phyloP scores from a whole-genome alignment of 768 basidiomycete species.

The Gyrodon lividus region DNA sequence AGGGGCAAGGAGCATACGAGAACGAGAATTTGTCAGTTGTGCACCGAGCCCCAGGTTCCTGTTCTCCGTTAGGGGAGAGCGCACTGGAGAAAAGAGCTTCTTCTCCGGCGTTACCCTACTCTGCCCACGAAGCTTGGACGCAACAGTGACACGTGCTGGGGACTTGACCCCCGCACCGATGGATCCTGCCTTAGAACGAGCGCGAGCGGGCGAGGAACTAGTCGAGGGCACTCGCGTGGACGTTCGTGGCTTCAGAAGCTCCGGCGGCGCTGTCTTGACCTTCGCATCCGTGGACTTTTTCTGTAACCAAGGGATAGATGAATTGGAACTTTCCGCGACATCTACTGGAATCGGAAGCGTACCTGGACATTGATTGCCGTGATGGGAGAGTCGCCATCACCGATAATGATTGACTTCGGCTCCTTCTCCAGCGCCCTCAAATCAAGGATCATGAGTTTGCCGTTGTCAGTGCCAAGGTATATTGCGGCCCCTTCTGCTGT shows the following conservation, averaged over 20 bases:
- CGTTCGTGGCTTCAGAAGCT: constrained; percentile 2
- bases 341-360: constrained; percentile 6
- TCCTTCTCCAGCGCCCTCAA: constrained; percentile 64
- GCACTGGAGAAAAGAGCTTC: constrained; percentile 19
- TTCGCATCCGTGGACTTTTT: constrained; percentile 12
- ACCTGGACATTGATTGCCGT: constrained; percentile 61
- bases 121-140: constrained; percentile 19
- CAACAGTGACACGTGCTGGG: constrained; percentile 15
- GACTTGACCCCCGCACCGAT: constrained; percentile 16
- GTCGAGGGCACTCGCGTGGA: constrained; percentile 3
- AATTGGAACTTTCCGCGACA: not conserved
- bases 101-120: constrained; percentile 25
- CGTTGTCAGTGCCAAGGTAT: constrained; percentile 63
- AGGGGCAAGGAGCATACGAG: constrained; percentile 20
- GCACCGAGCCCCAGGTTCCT: constrained; percentile 16
- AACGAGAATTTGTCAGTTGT: constrained; percentile 9
- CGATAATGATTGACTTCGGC: constrained; percentile 54
- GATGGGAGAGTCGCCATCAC: constrained; percentile 46
- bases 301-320: constrained; percentile 5
- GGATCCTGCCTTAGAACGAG: constrained; percentile 4
- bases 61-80: constrained; percentile 25
- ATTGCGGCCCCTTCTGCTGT: constrained; percentile 68
- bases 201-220: constrained; percentile 8
- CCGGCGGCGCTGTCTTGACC: constrained; percentile 12
- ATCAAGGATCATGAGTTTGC: constrained; percentile 62